These are phyloP conservation scores for Diutina neorugosa DNA, from an alignment of 1,139 yeast species.

Conservation along the genomic window DNA sequence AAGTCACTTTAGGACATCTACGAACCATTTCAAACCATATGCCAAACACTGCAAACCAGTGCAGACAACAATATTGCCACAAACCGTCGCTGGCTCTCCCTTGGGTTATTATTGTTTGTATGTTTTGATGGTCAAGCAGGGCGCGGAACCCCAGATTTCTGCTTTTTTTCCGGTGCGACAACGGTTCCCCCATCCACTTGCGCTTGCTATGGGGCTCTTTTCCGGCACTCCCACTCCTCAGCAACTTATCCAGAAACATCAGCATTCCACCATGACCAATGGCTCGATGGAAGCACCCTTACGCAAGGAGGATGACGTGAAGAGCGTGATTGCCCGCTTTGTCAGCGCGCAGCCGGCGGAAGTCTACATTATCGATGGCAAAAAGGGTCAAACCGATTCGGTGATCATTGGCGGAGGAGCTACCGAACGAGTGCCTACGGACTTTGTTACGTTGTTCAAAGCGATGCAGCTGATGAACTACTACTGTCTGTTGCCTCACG, in stretches of 20 bases:
- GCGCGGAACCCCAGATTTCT: not conserved
- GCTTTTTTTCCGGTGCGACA: not conserved
- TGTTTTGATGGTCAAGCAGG: too few relatives aligned
- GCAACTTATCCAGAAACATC: not conserved
- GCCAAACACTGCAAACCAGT: too few relatives aligned
- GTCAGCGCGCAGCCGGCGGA: not conserved
- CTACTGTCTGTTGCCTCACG: constrained; percentile 22
- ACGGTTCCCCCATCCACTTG: not conserved
- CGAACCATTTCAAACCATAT: too few relatives aligned
- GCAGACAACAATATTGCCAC: not conserved
- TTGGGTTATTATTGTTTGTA: too few relatives aligned
- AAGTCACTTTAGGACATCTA: too few relatives aligned
- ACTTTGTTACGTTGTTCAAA: constrained; percentile 2
- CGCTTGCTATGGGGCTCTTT: not conserved
- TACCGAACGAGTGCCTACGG: not conserved
- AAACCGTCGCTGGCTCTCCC: not conserved
- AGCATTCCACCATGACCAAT: not conserved
- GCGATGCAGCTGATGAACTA: constrained; percentile 2
- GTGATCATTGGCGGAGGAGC: not conserved
- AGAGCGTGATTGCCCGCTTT: not conserved
- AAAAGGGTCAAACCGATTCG: not conserved
- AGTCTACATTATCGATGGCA: constrained; percentile 1
- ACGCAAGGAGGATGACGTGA: not conserved
- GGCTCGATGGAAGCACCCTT: not conserved
- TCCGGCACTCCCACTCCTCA: not conserved